These are phyloP conservation scores for Cercophora newfieldiana DNA, from an alignment of 495 filamentous ascomycete genomes.

Conservation along the genomic window DNA sequence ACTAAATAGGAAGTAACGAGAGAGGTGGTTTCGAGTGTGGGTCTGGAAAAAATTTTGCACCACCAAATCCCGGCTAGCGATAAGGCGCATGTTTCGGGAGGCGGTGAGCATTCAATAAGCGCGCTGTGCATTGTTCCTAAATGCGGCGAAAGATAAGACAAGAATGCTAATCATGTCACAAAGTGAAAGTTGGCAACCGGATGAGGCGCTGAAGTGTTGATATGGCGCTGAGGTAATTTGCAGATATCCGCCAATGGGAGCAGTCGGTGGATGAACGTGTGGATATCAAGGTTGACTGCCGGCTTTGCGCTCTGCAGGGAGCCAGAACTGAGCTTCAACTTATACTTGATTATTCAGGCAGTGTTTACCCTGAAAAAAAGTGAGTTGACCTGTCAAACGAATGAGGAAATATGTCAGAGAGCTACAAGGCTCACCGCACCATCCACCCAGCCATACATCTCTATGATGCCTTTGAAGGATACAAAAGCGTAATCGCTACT, in stretches of 20 bases:
- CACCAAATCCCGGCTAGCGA: not conserved
- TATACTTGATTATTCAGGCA: no score
- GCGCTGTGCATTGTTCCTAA: not conserved
- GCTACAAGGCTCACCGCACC: no score
- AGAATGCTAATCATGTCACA: not conserved
- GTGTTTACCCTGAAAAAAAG: no score
- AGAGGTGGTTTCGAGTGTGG: not conserved
- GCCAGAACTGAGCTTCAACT: no score
- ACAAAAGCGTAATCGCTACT: no score
- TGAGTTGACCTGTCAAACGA: no score
- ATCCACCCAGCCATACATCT: no score
- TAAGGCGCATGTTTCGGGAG: not conserved
- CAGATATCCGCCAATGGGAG: not conserved
- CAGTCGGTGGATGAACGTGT: not conserved
- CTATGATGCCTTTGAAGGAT: no score
- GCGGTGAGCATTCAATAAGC: not conserved
- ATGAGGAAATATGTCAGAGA: no score
- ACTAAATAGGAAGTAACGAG: not conserved
- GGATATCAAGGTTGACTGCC: not conserved
- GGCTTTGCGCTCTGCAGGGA: no score
- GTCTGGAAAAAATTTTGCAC: not conserved
- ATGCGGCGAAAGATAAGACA: not conserved
- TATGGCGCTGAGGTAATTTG: not conserved
- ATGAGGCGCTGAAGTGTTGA: not conserved
- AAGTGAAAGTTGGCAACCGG: no score